Percentiles rank a stretch among this genome's conserved stretches.
Conservation (phyloP, 2,329 filamentous ascomycete genomes). For the Talaromyces sp. region DNA sequence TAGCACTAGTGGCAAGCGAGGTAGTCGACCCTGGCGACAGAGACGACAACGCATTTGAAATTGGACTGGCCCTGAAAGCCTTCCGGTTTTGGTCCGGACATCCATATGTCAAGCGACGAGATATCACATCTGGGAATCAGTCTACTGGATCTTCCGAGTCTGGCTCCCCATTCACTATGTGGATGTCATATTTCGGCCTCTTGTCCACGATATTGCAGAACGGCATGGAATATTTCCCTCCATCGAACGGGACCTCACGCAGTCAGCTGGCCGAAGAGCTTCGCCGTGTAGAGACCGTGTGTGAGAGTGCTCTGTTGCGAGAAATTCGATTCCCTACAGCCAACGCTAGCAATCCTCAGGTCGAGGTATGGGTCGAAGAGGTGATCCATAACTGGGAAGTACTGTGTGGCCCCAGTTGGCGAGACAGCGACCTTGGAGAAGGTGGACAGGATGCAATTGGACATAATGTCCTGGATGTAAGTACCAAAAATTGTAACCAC, state of each 20-base stretch:
- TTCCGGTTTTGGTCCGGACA: slow-evolving; percentile 45
- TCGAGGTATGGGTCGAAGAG: slow-evolving; percentile 75
- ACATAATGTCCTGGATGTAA: slow-evolving; percentile 66
- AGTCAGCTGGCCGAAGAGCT: slow-evolving; percentile 69
- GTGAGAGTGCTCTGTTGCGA: slow-evolving; percentile 70
- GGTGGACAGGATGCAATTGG: slow-evolving; percentile 72
- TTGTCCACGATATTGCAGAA: slow-evolving; percentile 70
- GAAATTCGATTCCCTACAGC: slow-evolving; percentile 83
- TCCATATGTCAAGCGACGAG: slow-evolving; percentile 25
- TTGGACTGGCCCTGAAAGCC: slow-evolving; percentile 38
- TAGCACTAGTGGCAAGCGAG: slow-evolving; percentile 63
- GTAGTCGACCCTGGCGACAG: slow-evolving; percentile 28
- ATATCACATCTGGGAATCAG: slow-evolving; percentile 17
- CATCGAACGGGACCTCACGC: slow-evolving; percentile 40
- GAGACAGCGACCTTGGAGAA: slow-evolving; percentile 71
- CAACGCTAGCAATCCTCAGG: slow-evolving; percentile 68
- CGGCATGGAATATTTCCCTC: slow-evolving; percentile 30
- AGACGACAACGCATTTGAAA: slow-evolving; percentile 17
- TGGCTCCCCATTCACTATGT: slow-evolving; percentile 51
- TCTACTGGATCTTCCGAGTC: slow-evolving; percentile 17
- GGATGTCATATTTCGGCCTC: slow-evolving; percentile 78
- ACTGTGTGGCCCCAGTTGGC: slow-evolving; percentile 74
- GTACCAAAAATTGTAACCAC: slow-evolving; percentile 12
- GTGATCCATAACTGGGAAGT: slow-evolving; percentile 82
- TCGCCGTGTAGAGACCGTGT: slow-evolving; percentile 70